Percentiles rank a stretch among this genome's conserved stretches.
Conservation (phyloP, 768 basidiomycete genomes). For the Pluteus cervinus region DNA sequence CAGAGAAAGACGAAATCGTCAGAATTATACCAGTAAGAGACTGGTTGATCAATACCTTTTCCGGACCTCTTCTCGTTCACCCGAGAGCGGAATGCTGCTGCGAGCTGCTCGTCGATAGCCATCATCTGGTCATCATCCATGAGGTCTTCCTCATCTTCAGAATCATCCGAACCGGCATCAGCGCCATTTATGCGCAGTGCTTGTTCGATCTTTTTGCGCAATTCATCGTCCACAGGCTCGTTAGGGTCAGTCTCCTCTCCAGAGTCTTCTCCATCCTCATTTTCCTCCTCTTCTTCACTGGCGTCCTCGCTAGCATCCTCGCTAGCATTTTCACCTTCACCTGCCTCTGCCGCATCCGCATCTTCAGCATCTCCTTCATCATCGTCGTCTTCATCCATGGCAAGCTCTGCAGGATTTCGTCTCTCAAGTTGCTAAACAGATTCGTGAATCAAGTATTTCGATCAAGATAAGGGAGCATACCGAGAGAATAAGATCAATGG, state of each 20-base stretch:
- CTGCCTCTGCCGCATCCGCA: slow-evolving; percentile 27
- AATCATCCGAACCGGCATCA: slow-evolving; percentile 50
- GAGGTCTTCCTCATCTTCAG: slow-evolving; percentile 60
- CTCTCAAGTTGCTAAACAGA: slow-evolving; percentile 74
- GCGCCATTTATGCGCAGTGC: slow-evolving; percentile 56
- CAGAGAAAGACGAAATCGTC: slow-evolving; percentile 1
- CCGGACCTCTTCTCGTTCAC: slow-evolving; percentile 52
- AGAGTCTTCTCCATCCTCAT: slow-evolving; percentile 24
- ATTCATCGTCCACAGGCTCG: slow-evolving; percentile 50
- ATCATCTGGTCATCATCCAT: slow-evolving; percentile 99
- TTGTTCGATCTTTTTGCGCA: slow-evolving; percentile 63
- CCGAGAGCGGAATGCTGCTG: slow-evolving; percentile 74
- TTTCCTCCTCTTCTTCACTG: slow-evolving; percentile 31
- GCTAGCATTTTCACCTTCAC: slow-evolving; percentile 19
- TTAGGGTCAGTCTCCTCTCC: slow-evolving; percentile 32
- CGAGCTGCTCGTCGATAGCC: slow-evolving; percentile 89
- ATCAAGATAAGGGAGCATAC: slow-evolving; percentile 39
- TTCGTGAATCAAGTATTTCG: slow-evolving; percentile 2
- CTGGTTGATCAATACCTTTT: slow-evolving; percentile 43
- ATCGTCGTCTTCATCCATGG: slow-evolving; percentile 38
- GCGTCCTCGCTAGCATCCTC: slow-evolving; percentile 27
- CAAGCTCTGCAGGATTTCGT: slow-evolving; percentile 52
- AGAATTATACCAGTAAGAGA: not conserved
- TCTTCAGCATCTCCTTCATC: slow-evolving; percentile 29
- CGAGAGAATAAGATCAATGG: slow-evolving; percentile 74